Evolutionary conservation across 768 basidiomycete species (phyloP).

Genomic region (Russula brevipes): DNA sequence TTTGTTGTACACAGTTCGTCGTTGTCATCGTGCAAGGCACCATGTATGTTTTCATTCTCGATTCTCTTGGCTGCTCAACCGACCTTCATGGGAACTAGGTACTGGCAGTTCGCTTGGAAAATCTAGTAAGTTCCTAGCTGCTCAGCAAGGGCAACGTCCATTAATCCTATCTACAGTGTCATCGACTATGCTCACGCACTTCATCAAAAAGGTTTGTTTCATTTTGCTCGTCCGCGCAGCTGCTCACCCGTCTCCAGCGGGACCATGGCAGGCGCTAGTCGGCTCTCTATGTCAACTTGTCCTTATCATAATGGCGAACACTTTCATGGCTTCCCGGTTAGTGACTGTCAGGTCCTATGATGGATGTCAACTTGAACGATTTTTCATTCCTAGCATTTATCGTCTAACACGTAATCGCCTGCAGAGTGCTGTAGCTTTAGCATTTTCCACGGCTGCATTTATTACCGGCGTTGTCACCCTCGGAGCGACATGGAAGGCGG

Average conservation of each 20-base stretch:
- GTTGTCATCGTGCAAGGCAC: not conserved
- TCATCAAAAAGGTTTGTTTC: not conserved
- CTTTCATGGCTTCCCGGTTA: not conserved
- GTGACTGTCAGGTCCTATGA: not conserved
- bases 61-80: not conserved
- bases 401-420: not conserved
- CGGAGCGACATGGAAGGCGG: not conserved
- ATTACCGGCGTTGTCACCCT: not conserved
- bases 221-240: not conserved
- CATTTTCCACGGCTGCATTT: not conserved
- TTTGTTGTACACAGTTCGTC: not conserved
- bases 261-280: not conserved
- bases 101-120: not conserved
- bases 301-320: conserved; percentile 1
- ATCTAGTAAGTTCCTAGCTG: not conserved
- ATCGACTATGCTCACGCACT: not conserved
- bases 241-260: not conserved
- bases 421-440: conserved; percentile 2
- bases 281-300: not conserved
- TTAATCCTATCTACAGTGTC: not conserved
- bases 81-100: not conserved
- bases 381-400: not conserved
- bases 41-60: not conserved
- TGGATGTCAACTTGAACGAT: not conserved
- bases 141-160: not conserved